These are phyloP conservation scores for Echium plantagineum DNA, from an alignment of 257 asterid genomes.

Conservation along the genomic window DNA sequence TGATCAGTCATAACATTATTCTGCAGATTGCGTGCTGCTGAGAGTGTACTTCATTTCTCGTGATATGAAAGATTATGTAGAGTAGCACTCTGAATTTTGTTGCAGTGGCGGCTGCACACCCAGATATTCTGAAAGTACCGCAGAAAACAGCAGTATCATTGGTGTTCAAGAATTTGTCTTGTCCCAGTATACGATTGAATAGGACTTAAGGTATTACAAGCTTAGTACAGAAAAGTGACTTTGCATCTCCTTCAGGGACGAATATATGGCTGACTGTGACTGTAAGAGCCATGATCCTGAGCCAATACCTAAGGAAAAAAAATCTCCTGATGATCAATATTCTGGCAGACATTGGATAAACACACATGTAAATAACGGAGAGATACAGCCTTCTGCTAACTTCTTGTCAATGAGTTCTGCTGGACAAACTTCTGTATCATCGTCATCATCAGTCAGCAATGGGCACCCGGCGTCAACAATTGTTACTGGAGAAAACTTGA, in stretches of 20 bases:
- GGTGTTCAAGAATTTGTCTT: too few species aligned
- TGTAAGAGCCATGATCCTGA: slow-evolving; percentile 12
- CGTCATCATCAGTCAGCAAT: slow-evolving; percentile 8
- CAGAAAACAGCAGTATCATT: too few species aligned
- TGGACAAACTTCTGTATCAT: slow-evolving; percentile 15
- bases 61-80: too few species aligned
- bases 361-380: slow-evolving; percentile 6
- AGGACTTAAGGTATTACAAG: neutral
- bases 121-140: too few species aligned
- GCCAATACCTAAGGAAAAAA: slow-evolving; percentile 10
- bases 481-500: neutral
- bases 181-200: neutral
- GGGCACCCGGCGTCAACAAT: slow-evolving; percentile 17
- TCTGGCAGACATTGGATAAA: slow-evolving; percentile 1
- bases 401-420: too few species aligned
- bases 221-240: neutral
- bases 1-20: too few species aligned
- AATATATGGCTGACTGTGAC: slow-evolving; percentile 17
- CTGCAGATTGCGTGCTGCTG: too few species aligned
- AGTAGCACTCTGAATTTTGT: too few species aligned
- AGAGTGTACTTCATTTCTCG: too few species aligned
- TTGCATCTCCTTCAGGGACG: neutral
- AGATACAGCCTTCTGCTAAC: slow-evolving; percentile 6
- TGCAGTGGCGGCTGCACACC: too few species aligned
- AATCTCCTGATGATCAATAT: slow-evolving; percentile 3